phyloP scores from a whole-genome alignment of 179 eudicot species.

The Beta macrorhiza region DNA sequence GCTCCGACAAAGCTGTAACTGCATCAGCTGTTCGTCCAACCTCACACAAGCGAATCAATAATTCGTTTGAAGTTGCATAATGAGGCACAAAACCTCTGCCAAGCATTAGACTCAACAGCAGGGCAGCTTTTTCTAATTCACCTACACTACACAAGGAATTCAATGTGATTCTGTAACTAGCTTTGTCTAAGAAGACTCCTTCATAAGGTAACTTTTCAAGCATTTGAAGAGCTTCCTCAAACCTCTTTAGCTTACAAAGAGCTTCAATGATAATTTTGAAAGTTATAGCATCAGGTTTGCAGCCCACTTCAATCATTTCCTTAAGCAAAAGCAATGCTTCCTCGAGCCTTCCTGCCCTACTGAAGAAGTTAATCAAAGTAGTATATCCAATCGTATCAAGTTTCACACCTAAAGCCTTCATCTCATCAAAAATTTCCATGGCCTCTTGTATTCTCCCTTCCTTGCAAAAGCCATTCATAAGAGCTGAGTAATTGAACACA shows the following conservation, averaged over 20 bases:
- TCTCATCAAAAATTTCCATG: conserved; percentile 53
- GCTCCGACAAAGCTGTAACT: conserved; percentile 41
- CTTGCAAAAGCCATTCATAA: conserved; percentile 79
- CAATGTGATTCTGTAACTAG: conserved; percentile 71
- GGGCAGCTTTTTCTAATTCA: conserved; percentile 53
- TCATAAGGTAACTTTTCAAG: conserved; percentile 67
- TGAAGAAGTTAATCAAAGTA: conserved; percentile 65
- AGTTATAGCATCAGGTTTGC: conserved; percentile 71
- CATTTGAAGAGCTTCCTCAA: conserved; percentile 68
- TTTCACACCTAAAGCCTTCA: conserved; percentile 57
- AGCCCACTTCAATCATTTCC: conserved; percentile 64
- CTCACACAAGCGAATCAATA: conserved; percentile 62
- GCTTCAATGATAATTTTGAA: conserved; percentile 67
- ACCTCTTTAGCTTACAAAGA: conserved; percentile 51
- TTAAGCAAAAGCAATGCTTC: conserved; percentile 61
- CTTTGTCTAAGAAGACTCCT: conserved; percentile 60
- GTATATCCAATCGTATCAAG: conserved; percentile 77
- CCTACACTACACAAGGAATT: conserved; percentile 56
- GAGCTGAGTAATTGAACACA: conserved; percentile 59
- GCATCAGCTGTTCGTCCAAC: conserved; percentile 62
- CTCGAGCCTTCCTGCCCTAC: conserved; percentile 50
- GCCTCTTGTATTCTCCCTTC: conserved; percentile 69
- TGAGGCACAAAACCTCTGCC: conserved; percentile 80
- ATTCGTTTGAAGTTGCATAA: conserved; percentile 72
- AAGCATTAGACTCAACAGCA: conserved; percentile 65